Conservation (phyloP, 176 grass and related monocot genomes). For the Dendrocalamus sinicus region DNA sequence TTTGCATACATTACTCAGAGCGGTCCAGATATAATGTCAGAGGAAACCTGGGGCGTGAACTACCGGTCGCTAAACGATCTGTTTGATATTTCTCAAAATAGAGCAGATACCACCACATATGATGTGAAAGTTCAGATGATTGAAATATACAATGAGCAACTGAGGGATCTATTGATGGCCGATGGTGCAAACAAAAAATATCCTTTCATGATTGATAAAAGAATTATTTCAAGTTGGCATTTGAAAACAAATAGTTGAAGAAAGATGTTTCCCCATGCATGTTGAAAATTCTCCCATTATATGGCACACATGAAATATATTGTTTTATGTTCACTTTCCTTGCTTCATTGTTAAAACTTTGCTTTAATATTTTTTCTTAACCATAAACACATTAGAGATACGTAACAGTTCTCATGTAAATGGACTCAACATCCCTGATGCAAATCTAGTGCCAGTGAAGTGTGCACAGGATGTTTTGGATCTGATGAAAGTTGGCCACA, state of each 20-base stretch:
- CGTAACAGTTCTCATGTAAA: conserved; percentile 90
- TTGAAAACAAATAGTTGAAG: conserved; percentile 4
- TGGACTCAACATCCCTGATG: conserved; percentile 87
- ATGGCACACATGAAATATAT: background rate
- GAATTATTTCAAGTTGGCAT: conserved; percentile 14
- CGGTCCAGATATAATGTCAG: conserved; percentile 65
- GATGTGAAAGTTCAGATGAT: conserved; percentile 84
- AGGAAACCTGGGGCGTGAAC: conserved; percentile 77
- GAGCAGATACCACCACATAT: conserved; percentile 58
- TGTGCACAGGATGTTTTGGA: conserved; percentile 82
- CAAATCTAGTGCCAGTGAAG: conserved; percentile 76
- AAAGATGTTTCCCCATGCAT: background rate
- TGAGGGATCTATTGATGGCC: conserved; percentile 76
- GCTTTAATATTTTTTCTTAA: conserved; percentile 35
- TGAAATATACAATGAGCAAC: conserved; percentile 97
- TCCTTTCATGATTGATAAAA: conserved; percentile 57
- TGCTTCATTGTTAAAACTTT: background rate
- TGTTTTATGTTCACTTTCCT: conserved; percentile 23
- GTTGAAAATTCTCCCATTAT: background rate
- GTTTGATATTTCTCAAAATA: conserved; percentile 74
- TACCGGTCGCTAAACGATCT: conserved; percentile 79
- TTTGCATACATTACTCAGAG: conserved; percentile 57
- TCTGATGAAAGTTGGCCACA: conserved; percentile 78
- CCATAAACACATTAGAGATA: conserved; percentile 76
- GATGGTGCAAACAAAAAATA: conserved; percentile 78